Base-by-base conservation (phyloP, 768 basidiomycete species). In the Lactarius vividus region DNA sequence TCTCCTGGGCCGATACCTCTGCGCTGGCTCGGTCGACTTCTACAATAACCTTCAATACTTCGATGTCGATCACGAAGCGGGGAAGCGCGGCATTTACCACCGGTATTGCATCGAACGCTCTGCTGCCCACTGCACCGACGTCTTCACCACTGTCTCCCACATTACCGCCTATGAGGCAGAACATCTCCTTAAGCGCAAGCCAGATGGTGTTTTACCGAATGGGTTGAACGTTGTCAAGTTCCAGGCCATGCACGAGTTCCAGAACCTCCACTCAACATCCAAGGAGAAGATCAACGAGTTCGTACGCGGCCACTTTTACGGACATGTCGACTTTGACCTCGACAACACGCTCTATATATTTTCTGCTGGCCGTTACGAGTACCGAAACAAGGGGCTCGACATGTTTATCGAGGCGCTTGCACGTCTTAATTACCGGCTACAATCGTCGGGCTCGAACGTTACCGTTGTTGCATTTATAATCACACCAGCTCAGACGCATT, bases 21-120 rank as follows among this genome's bases (percentile, higher is more conserved):
- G 97, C 72, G 97, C 97, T 1, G 97, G 97, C 66, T 91, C 88
- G 55, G 97, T 98, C 73, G 97, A 99, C 72, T 99, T 99, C 73
- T 99, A 99, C 84, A 99, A 98, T 82, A 98, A 99, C 76, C 83
- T 99, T 23, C 94, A 96, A 76, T 98, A 98, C 82, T 99, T 99
- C 76, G 97, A 99, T 71, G 97, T 98, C 66, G 97, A 99, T 73
- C 96, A 98, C 74, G 97, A 99, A 78, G 97, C 97, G 0, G 97
- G 97, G 49, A 98, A 98, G 79, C 88, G 97, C 66, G 97, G 97
- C 18, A 99, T 99, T 75, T 99, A 99, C 77, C 97, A 99, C 75
- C 79, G 89, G 56, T 98, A 99, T 80, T 99, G 97, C 77, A 95
- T 99, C 75, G 97, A 99, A 76, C 88, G 97, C 59, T 91, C 92